phyloP scores from a whole-genome alignment of 176 grass and related monocot genomes.

The Saccharum spontaneum region DNA sequence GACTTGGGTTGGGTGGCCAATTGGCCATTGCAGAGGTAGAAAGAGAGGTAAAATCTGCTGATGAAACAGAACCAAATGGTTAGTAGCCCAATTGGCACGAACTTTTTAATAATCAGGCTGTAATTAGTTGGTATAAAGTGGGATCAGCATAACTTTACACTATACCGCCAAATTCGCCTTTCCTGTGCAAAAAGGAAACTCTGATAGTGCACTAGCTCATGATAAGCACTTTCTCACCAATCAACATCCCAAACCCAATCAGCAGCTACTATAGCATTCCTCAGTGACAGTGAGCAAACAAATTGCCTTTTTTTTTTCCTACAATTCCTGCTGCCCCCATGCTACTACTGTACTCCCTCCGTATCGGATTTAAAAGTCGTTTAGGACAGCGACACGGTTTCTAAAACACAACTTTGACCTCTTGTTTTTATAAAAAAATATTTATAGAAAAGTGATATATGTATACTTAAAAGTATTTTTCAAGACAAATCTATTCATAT shows the following conservation, averaged over 20 bases:
- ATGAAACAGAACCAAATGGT: not conserved
- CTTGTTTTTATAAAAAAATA: too few relatives aligned
- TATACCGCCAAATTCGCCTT: conserved; percentile 23
- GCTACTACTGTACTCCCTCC: not conserved
- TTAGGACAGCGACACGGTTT: too few relatives aligned
- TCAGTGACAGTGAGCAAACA: not conserved
- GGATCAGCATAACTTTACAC: conserved; percentile 11
- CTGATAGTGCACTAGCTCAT: conserved; percentile 1
- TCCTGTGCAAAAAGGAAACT: not conserved
- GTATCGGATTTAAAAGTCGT: too few relatives aligned
- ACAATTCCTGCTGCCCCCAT: not conserved
- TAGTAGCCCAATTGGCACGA: not conserved
- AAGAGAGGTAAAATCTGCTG: not conserved
- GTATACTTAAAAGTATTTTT: too few relatives aligned
- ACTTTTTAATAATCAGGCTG: not conserved
- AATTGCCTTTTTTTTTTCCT: not conserved
- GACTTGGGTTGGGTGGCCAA: not conserved
- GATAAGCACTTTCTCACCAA: conserved; percentile 30
- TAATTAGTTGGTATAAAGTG: conserved; percentile 8
- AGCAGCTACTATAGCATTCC: not conserved
- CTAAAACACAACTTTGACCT: too few relatives aligned
- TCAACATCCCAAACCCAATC: conserved; percentile 30
- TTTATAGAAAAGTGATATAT: too few relatives aligned
- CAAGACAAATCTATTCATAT: too few relatives aligned
- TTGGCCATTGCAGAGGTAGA: not conserved